These are phyloP conservation scores for Citrullus colocynthis DNA, from an alignment of 306 rosid genomes.

Conservation along the genomic window DNA sequence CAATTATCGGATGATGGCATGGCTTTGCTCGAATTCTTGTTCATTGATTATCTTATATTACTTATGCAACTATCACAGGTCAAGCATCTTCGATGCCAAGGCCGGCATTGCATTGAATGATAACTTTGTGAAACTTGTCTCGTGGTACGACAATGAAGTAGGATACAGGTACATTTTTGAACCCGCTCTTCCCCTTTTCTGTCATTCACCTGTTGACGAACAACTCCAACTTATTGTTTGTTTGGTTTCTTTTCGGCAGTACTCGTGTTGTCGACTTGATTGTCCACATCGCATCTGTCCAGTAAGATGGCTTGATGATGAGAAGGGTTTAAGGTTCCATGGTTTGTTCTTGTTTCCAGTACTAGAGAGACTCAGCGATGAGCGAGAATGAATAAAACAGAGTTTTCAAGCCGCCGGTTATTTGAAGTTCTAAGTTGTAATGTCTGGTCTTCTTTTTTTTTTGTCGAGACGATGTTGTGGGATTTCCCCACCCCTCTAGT, in stretches of 20 bases:
- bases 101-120: slow-evolving; percentile 70
- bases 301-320: not conserved
- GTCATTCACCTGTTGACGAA: not conserved
- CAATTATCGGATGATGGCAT: not conserved
- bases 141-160: slow-evolving; percentile 76
- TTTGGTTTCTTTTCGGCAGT: slow-evolving; percentile 23
- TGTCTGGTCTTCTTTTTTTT: not conserved
- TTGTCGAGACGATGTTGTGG: not conserved
- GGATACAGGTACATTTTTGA: slow-evolving; percentile 51
- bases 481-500: not conserved
- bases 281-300: slow-evolving; percentile 20
- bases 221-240: not conserved
- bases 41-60: not conserved
- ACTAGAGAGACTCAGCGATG: not conserved
- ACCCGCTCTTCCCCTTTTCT: not conserved
- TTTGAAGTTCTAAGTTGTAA: not conserved
- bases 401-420: not conserved
- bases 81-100: slow-evolving; percentile 69
- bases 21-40: not conserved
- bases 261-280: slow-evolving; percentile 58
- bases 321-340: not conserved
- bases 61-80: slow-evolving; percentile 24
- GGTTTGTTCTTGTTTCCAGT: slow-evolving; percentile 1
- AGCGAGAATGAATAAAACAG: slow-evolving; percentile 3
- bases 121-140: slow-evolving; percentile 31